These are phyloP conservation scores for Akanthomyces muscarius DNA, from an alignment of 2,329 filamentous ascomycete genomes.

Conservation along the genomic window DNA sequence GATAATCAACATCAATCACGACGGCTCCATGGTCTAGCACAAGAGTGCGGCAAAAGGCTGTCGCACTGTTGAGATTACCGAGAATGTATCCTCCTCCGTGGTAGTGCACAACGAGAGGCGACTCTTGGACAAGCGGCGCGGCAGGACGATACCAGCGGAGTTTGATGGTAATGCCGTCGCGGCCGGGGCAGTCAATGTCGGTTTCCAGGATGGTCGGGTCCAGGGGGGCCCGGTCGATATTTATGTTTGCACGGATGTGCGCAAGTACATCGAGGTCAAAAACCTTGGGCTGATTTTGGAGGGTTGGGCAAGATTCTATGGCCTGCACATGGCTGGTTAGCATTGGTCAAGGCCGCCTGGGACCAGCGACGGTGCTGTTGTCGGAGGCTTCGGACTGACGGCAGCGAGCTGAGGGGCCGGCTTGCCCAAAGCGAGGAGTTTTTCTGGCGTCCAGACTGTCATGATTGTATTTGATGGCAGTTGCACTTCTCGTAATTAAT, in stretches of 20 bases:
- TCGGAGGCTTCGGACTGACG: background rate
- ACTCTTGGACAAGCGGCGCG: background rate
- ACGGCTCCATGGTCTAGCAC: background rate
- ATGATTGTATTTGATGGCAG: background rate
- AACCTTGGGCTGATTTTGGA: background rate
- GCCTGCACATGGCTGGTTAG: background rate
- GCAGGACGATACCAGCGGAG: background rate
- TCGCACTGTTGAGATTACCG: background rate
- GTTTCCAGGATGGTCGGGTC: background rate
- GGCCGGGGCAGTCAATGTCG: background rate
- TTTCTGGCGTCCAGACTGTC: background rate
- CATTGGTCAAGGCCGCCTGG: background rate
- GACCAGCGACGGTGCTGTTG: background rate
- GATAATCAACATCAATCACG: background rate
- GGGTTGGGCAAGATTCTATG: background rate
- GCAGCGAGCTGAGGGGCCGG: background rate
- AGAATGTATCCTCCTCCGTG: background rate
- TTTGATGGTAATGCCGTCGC: background rate
- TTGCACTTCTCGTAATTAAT: too few relatives aligned
- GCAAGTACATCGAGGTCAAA: background rate
- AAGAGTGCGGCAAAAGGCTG: background rate
- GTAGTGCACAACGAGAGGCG: background rate
- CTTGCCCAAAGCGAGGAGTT: background rate
- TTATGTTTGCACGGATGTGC: background rate
- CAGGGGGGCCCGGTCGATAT: background rate